Evolutionary conservation across 2,329 filamentous ascomycete species (phyloP).

Genomic region (Metarhizium brunneum): DNA sequence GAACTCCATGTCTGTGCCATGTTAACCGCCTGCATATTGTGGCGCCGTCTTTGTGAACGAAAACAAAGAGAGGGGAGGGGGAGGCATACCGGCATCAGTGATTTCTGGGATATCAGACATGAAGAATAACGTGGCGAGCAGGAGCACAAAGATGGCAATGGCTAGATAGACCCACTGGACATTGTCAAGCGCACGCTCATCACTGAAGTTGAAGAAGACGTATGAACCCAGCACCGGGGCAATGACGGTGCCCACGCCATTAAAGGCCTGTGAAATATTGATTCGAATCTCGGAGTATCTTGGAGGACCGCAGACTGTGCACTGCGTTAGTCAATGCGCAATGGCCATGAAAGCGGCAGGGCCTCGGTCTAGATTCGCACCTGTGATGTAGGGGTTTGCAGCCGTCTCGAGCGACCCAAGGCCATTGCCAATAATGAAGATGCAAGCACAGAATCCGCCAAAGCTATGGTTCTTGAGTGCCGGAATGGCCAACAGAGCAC

Average conservation of each 20-base stretch:
- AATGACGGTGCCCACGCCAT: conserved; percentile 64
- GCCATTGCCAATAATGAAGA: conserved; percentile 67
- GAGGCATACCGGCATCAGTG: conserved; percentile 35
- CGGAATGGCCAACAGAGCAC: conserved; percentile 46
- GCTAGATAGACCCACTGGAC: conserved; percentile 72
- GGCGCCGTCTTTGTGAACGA: not conserved
- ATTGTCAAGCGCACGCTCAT: conserved; percentile 47
- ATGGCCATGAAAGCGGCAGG: not conserved
- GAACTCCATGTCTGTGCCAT: conserved; percentile 45
- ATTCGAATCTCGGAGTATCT: conserved; percentile 64
- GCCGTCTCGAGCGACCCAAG: conserved; percentile 68
- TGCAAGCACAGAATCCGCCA: conserved; percentile 61
- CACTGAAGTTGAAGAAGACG: conserved; percentile 59
- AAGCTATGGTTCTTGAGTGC: conserved; percentile 56
- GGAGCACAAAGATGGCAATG: conserved; percentile 61
- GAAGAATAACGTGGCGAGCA: conserved; percentile 58
- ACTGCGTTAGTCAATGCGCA: no score
- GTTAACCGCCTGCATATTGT: not conserved
- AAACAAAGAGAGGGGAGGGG: no score
- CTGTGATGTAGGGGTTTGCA: conserved; percentile 65
- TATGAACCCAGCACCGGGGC: conserved; percentile 65
- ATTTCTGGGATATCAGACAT: conserved; percentile 62
- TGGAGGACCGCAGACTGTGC: conserved; percentile 47
- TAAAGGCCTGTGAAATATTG: conserved; percentile 69
- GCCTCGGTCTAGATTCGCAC: conserved; percentile 9